Percentiles rank a stretch among this genome's conserved stretches.
Conservation (phyloP, 495 filamentous ascomycete genomes). For the Aspergillus cavernicola region DNA sequence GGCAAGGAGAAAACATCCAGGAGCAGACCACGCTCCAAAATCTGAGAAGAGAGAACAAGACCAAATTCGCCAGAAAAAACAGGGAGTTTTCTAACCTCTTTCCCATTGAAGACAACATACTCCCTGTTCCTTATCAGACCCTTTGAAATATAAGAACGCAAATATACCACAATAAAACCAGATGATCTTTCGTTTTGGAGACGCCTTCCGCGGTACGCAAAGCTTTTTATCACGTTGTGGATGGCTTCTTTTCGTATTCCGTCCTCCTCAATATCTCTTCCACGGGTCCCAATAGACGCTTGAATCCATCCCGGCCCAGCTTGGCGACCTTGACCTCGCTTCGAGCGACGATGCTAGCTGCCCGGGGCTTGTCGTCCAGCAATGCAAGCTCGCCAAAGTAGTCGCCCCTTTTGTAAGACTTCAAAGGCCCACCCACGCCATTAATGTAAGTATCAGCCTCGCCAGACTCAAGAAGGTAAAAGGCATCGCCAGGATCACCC, state of each 20-base stretch:
- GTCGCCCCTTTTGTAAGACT: conserved; percentile 81
- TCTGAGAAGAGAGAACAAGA: conserved; percentile 3
- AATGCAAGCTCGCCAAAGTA: conserved; percentile 96
- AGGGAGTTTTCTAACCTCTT: conserved; percentile 14
- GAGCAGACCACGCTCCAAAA: conserved; percentile 5
- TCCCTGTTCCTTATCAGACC: conserved; percentile 11
- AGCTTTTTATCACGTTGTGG: conserved; percentile 6
- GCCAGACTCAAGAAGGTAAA: conserved; percentile 87
- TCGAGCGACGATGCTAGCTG: conserved; percentile 79
- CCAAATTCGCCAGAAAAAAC: conserved; percentile 14
- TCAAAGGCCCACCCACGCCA: conserved; percentile 61
- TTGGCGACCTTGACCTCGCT: conserved; percentile 89
- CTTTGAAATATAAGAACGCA: conserved; percentile 5
- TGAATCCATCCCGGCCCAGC: conserved; percentile 90
- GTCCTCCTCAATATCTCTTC: conserved; percentile 92
- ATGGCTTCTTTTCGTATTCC: conserved; percentile 46
- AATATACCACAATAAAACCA: conserved; percentile 9
- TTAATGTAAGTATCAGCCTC: conserved; percentile 82
- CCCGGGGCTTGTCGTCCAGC: conserved; percentile 87
- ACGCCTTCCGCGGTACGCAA: not conserved
- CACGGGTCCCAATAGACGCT: conserved; percentile 86
- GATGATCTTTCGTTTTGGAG: not conserved
- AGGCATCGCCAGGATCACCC: conserved; percentile 87
- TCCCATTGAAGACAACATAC: conserved; percentile 11
- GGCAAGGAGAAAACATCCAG: not conserved